phyloP scores from a whole-genome alignment of 306 rosid genomes.

The Albizia julibrissin region DNA sequence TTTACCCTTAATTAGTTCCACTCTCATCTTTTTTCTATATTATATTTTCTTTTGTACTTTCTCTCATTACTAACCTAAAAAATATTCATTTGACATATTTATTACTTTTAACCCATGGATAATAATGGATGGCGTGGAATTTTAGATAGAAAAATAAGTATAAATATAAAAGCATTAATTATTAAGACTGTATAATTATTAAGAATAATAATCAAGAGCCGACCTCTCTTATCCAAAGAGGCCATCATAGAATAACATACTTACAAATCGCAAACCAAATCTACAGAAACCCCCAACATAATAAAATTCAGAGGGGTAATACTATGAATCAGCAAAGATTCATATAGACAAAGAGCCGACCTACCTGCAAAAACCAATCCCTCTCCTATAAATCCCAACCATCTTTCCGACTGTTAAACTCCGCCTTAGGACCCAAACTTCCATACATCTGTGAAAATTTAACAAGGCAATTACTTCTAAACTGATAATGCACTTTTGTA shows the following conservation, averaged over 20 bases:
- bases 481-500: constrained; percentile 66
- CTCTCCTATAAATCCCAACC: constrained; percentile 88
- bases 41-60: too few relatives aligned
- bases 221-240: background rate
- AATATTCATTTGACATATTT: too few relatives aligned
- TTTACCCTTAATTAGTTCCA: too few relatives aligned
- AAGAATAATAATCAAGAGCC: background rate
- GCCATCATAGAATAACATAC: constrained; percentile 45
- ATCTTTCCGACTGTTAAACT: constrained; percentile 72
- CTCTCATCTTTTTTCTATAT: too few relatives aligned
- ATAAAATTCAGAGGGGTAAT: constrained; percentile 49
- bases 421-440: constrained; percentile 66
- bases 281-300: constrained; percentile 47
- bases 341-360: background rate
- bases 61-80: too few relatives aligned
- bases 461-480: constrained; percentile 70
- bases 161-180: background rate
- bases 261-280: constrained; percentile 56
- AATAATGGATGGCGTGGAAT: too few relatives aligned
- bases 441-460: constrained; percentile 76
- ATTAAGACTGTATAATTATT: background rate
- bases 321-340: constrained; percentile 35
- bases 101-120: too few relatives aligned
- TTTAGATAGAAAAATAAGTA: background rate
- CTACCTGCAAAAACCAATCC: constrained; percentile 31